These are phyloP conservation scores for Talaromyces sp. DNA, from an alignment of 2,329 filamentous ascomycete species.

Conservation along the genomic window DNA sequence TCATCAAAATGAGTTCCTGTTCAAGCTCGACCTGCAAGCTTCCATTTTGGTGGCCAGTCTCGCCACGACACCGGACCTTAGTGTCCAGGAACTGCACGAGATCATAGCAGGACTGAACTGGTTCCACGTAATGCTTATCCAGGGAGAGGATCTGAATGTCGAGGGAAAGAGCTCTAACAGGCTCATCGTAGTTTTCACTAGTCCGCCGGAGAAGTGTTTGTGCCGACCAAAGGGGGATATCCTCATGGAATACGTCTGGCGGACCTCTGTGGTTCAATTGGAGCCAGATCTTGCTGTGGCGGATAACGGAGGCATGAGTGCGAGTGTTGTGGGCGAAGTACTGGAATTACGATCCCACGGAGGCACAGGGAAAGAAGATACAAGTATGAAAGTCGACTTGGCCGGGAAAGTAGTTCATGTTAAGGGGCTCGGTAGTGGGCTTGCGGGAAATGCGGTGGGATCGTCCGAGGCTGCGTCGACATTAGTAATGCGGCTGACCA, in stretches of 20 bases:
- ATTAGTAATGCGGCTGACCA: not conserved
- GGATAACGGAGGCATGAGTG: slow-evolving; percentile 2
- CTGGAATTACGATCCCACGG: slow-evolving; percentile 6
- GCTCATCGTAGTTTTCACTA: slow-evolving; percentile 3
- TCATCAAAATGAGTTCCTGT: not conserved
- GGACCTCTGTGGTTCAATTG: slow-evolving; percentile 5
- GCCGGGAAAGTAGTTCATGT: not conserved
- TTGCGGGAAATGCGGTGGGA: not conserved
- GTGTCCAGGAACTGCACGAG: not conserved
- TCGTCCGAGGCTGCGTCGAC: not conserved
- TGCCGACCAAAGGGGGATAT: not conserved
- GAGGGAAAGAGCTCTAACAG: slow-evolving; percentile 5
- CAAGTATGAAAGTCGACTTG: slow-evolving; percentile 1
- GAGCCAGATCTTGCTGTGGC: slow-evolving; percentile 4
- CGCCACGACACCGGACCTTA: not conserved
- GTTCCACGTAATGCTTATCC: slow-evolving; percentile 8
- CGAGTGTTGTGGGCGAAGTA: slow-evolving; percentile 4
- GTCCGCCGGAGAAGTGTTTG: not conserved
- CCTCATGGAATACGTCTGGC: not conserved
- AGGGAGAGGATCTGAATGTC: not conserved
- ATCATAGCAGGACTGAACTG: not conserved
- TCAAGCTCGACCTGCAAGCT: not conserved
- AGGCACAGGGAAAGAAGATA: not conserved
- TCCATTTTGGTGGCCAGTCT: not conserved
- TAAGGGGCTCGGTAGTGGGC: not conserved